These are phyloP conservation scores for Trematosphaeria pertusa DNA, from an alignment of 2,329 filamentous ascomycete genomes.

Conservation along the genomic window DNA sequence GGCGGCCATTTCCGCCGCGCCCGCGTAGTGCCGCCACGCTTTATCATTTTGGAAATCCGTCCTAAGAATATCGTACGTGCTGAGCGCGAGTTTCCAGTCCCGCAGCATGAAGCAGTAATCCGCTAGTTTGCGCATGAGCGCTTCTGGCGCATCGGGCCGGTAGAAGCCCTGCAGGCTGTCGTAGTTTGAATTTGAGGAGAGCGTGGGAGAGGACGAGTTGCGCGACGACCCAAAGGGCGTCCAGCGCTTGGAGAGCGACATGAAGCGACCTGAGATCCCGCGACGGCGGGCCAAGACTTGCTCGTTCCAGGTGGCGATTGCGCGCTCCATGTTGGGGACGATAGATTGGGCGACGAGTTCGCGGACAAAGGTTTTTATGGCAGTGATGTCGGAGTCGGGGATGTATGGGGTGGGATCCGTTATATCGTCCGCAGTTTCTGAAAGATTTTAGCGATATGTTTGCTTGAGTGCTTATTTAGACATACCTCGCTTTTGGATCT, in stretches of 20 bases:
- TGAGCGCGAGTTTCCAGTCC: conserved; percentile 92
- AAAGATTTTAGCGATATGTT: neutral
- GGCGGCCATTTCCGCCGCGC: conserved; percentile 93
- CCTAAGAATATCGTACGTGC: conserved; percentile 88
- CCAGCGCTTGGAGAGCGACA: conserved; percentile 91
- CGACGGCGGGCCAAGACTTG: conserved; percentile 90
- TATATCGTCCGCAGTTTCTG: conserved; percentile 72
- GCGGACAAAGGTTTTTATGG: conserved; percentile 85
- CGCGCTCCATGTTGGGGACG: conserved; percentile 94
- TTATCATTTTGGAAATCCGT: conserved; percentile 94
- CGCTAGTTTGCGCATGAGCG: conserved; percentile 88
- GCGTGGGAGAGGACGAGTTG: conserved; percentile 58
- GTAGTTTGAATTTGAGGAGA: conserved; percentile 71
- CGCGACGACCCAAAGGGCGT: conserved; percentile 78
- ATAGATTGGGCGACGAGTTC: conserved; percentile 97
- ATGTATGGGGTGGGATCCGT: conserved; percentile 79
- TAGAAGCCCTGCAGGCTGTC: conserved; percentile 82
- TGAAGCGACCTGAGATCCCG: conserved; percentile 90
- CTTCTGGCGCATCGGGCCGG: conserved; percentile 81
- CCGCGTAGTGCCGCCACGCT: conserved; percentile 94
- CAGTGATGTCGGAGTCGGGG: conserved; percentile 89
- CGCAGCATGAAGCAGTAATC: conserved; percentile 97
- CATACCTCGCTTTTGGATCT: conserved; percentile 70
- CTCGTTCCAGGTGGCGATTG: conserved; percentile 92
- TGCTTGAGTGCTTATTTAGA: neutral